phyloP scores from a whole-genome alignment of 192 early-diverging fungal genomes.

The Dimargaris cristalligena region DNA sequence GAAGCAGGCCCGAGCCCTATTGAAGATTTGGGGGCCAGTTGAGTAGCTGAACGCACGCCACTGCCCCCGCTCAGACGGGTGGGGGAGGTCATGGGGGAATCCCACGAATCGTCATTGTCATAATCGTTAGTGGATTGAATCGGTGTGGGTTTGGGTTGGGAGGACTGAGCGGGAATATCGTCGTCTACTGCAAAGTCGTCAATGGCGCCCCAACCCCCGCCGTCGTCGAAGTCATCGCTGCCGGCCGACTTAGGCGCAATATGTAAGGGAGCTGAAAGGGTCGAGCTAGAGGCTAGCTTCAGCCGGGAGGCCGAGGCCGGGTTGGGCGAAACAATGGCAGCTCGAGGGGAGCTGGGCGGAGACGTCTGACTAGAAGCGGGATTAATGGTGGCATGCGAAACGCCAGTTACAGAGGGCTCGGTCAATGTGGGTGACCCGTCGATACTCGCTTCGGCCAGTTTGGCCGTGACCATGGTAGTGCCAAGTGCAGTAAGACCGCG shows the following conservation, averaged over 20 bases:
- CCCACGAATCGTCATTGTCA: too few relatives aligned
- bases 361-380: too few relatives aligned
- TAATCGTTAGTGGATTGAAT: neutral
- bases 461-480: constrained; percentile 5
- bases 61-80: too few relatives aligned
- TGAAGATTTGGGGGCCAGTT: neutral
- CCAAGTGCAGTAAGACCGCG: constrained; percentile 8
- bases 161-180: neutral
- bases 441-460: neutral
- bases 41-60: neutral
- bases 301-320: too few relatives aligned
- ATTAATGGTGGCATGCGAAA: neutral
- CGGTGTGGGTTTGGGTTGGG: neutral
- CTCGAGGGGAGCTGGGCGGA: too few relatives aligned
- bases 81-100: neutral
- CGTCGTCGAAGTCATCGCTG: neutral
- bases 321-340: too few relatives aligned
- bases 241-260: neutral
- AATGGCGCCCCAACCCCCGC: neutral
- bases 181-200: constrained; percentile 6
- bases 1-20: neutral
- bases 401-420: neutral
- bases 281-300: too few relatives aligned
- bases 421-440: neutral
- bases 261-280: neutral